These are phyloP conservation scores for Rhodotorula diobovata DNA, from an alignment of 768 basidiomycete species.

Conservation along the genomic window DNA sequence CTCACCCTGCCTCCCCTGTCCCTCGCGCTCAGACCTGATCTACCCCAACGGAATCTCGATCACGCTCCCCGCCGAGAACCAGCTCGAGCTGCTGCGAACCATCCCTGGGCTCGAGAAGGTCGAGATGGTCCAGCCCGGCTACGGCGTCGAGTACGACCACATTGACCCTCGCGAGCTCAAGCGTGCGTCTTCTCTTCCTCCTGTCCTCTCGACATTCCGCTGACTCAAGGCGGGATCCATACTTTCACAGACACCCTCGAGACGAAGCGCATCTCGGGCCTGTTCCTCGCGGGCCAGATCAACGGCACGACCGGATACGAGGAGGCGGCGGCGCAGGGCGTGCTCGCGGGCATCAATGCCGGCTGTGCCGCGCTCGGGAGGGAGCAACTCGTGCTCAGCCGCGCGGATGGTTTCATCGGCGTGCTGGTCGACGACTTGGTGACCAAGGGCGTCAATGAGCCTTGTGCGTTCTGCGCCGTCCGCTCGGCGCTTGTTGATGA, in stretches of 20 bases:
- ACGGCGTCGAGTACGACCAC: conserved; percentile 89
- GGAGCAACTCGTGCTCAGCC: conserved; percentile 61
- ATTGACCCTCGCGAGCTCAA: conserved; percentile 75
- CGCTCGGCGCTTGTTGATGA: not conserved
- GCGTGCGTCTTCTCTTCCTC: conserved; percentile 52
- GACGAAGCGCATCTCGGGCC: conserved; percentile 75
- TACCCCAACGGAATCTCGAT: conserved; percentile 88
- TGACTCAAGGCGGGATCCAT: not conserved
- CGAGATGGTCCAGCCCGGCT: conserved; percentile 75
- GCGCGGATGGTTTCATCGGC: conserved; percentile 81
- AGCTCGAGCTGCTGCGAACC: conserved; percentile 75
- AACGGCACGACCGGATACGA: conserved; percentile 94
- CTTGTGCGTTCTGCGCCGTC: conserved; percentile 57
- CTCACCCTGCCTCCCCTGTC: no score
- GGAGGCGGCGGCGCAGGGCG: conserved; percentile 85
- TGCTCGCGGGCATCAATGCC: conserved; percentile 83
- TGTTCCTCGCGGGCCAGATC: conserved; percentile 86
- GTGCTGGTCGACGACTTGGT: conserved; percentile 91
- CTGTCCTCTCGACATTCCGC: not conserved
- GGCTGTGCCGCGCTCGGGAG: conserved; percentile 60
- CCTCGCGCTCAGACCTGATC: conserved; percentile 59
- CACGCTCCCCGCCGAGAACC: conserved; percentile 78
- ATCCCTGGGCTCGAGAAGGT: conserved; percentile 80
- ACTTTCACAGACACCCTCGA: conserved; percentile 64
- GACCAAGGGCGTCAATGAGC: conserved; percentile 82